These are phyloP conservation scores for Coemansia sp. DNA, from an alignment of 192 early-diverging fungal species.

Conservation along the genomic window DNA sequence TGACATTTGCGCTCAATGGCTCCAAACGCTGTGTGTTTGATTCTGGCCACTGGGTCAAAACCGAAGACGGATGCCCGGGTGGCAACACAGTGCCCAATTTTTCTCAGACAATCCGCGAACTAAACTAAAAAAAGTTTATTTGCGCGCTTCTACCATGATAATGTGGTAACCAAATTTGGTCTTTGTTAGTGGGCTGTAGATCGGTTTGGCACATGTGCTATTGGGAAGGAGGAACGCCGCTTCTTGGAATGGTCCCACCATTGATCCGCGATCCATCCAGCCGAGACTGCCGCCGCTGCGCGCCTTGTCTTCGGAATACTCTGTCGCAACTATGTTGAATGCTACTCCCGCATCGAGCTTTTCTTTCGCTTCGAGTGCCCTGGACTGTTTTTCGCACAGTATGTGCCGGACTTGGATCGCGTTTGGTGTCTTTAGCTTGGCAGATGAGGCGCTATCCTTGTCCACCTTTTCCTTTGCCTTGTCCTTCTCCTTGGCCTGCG, in stretches of 20 bases:
- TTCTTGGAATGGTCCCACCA: conserved; percentile 76
- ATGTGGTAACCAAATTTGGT: conserved; percentile 79
- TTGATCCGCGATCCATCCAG: conserved; percentile 69
- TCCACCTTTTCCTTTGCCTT: conserved; percentile 23
- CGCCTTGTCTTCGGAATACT: conserved; percentile 82
- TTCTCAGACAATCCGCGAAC: conserved; percentile 16
- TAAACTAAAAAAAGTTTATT: conserved; percentile 19
- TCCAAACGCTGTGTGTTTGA: conserved; percentile 34
- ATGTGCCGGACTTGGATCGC: conserved; percentile 72
- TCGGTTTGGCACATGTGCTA: conserved; percentile 61
- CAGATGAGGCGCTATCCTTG: conserved; percentile 4
- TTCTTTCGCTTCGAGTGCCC: conserved; percentile 64
- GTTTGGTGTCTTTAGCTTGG: conserved; percentile 63
- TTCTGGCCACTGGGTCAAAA: conserved; percentile 33
- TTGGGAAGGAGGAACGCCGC: conserved; percentile 73
- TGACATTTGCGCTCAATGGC: conserved; percentile 42
- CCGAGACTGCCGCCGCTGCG: conserved; percentile 76
- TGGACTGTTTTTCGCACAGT: conserved; percentile 79
- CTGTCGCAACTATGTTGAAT: conserved; percentile 69
- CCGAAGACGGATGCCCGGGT: conserved; percentile 45
- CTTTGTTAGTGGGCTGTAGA: conserved; percentile 70
- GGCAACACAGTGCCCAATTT: conserved; percentile 33
- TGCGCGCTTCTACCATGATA: conserved; percentile 75
- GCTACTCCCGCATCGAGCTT: conserved; percentile 58
- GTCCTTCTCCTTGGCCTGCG: conserved; percentile 16